Base-by-base conservation (phyloP, 352 stramenopile genomes). In the Pythium volutum region DNA sequence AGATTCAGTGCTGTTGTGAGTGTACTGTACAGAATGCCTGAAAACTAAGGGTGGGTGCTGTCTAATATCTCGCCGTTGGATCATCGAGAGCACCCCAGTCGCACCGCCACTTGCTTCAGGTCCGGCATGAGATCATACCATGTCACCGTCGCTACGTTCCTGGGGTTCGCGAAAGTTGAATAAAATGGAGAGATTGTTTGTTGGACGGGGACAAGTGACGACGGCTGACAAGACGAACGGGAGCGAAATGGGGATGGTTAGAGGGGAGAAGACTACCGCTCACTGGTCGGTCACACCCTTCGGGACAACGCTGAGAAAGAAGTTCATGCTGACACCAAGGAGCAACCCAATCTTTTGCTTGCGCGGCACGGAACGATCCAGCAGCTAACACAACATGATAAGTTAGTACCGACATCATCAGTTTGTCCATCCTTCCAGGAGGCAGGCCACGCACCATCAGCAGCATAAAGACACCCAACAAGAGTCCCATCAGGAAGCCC, bases 381-480 rank as follows among this genome's bases (percentile, higher is more conserved):
- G 74, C 29, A 95, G 77, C 86, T 95, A 67, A 7, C 27, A 23
- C 27, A 39, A 12, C 20, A 39, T 25, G 29, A 25, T 39, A 39
- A 8, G 10, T 3, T 49, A 55, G n/a, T n/a, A n/a, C n/a, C n/a
- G n/a, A n/a, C 18, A 9, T 49, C 38, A 49, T 16, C 23, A 53
- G 52, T 22, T 20, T 43, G 18, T n/a, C 15, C 11, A 29, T 16
- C 20, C 38, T 7, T 1, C 48, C 5, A 36, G 12, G n/a, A 27
- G 7, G 39, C 9, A 45, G 12, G 31, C 12, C 11, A 75, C 80
- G 59, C 61, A 93, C 86, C 80, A 95, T 91, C 22, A 95, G 66
- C 55, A 95, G 75, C 86, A 95, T 95, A 77, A 95, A 95, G 71
- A 95, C 85, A 55, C 86, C 86, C 39, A 95, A 73, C 39, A 95